Evolutionary conservation across 768 basidiomycete species (phyloP), one percentile per base, ranked within the genome.

Genomic region (Leccinum rimulosum): DNA sequence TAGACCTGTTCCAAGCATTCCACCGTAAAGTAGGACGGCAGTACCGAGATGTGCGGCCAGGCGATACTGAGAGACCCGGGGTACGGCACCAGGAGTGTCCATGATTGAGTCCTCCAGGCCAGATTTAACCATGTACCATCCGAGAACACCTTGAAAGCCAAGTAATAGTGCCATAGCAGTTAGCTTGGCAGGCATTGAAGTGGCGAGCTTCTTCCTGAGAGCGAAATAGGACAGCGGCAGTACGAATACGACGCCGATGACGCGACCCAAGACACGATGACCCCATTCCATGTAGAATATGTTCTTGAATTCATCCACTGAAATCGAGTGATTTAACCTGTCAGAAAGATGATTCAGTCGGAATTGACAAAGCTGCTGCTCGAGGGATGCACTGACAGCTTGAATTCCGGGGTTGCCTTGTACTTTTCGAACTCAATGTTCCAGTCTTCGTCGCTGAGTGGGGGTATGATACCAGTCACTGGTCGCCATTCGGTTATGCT

Each of bases 51-150:
- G 97, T 17, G 95, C 91, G 2, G 95, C 97, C 27, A 99, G 84
- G 11, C 97, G 83, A 72, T 99, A 99, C 71, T 99, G 97, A 17
- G 93, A 95, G 9, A 99, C 97, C 7, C 97, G 88, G 2, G 97
- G 95, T 7, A 96, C 89, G 11, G 91, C 87, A 15, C 88, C 89
- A 4, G 91, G 90, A 8, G 82, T 87, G 6, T 87, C 82, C 76
- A 98, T 80, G 55, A 92, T 78, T 11, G 89, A 83, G 55, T 91
- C 84, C 66, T 95, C 90, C 11, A 99, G 79, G 2, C 97, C 97
- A 12, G 95, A 98, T 72, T 95, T 90, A 56, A 99, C 97, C 97
- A 99, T 99, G 79, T 98, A 98, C 97, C 97, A 99, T 28, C 97
- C 97, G 19, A 99, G 80, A 19, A 84, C 80, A 50, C 97, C 97